Percentiles rank a stretch among this genome's conserved stretches.
Conservation (phyloP, 2,329 filamentous ascomycete species). For the Diaporthe humulicola region DNA sequence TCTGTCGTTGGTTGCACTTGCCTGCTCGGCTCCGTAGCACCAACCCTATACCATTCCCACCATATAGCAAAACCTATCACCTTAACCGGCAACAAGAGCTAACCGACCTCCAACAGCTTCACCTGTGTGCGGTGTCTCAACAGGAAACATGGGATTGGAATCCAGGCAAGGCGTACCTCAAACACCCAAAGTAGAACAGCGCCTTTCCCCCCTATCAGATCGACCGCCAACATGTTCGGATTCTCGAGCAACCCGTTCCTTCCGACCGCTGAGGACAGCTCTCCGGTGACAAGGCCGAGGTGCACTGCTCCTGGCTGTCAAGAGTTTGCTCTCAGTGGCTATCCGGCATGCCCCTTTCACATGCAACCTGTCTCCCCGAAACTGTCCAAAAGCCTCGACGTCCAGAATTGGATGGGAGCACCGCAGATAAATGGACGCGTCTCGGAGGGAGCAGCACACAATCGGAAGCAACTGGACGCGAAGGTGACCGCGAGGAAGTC, state of each 20-base stretch:
- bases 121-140: conserved; percentile 35
- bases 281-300: conserved; percentile 34
- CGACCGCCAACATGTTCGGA: conserved; percentile 20
- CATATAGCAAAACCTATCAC: not conserved
- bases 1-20: not conserved
- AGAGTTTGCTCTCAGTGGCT: conserved; percentile 11
- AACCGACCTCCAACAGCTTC: conserved; percentile 34
- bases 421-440: conserved; percentile 18
- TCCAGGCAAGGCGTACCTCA: conserved; percentile 21
- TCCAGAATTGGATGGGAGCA: not conserved
- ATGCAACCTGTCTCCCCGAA: conserved; percentile 29
- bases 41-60: not conserved
- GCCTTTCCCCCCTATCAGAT: not conserved
- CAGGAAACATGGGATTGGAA: conserved; percentile 34
- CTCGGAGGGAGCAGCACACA: not conserved
- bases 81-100: not conserved
- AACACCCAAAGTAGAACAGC: conserved; percentile 5
- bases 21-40: not conserved
- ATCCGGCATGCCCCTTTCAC: conserved; percentile 34
- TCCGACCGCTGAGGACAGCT: conserved; percentile 24
- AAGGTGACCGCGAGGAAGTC: conserved; percentile 40
- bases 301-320: conserved; percentile 36
- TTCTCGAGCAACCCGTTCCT: conserved; percentile 36
- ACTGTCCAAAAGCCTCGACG: conserved; percentile 8
- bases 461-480: conserved; percentile 35